Percentiles rank a stretch among this genome's conserved stretches.
phyloP scores from a whole-genome alignment of 2,329 filamentous ascomycete genomes.

The Alternaria solani region DNA sequence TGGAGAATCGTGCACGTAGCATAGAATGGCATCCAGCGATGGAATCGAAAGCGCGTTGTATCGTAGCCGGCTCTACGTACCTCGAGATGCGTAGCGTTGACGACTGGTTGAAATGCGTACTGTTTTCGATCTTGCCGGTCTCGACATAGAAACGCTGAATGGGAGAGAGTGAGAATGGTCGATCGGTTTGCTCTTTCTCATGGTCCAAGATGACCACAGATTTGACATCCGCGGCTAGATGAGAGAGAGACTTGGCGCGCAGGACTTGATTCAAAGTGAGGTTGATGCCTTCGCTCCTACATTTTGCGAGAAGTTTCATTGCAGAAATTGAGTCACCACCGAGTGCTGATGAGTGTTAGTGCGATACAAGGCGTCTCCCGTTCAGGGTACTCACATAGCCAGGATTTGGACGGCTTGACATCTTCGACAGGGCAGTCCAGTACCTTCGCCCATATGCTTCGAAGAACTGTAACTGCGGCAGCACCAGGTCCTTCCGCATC shows the following conservation, averaged over 20 bases:
- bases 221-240: slow-evolving; percentile 35
- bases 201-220: slow-evolving; percentile 13
- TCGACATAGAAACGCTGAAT: slow-evolving; percentile 57
- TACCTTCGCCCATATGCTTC: slow-evolving; percentile 53
- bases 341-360: slow-evolving; percentile 30
- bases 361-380: background rate
- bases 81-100: slow-evolving; percentile 51
- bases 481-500: slow-evolving; percentile 26
- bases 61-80: slow-evolving; percentile 27
- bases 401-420: slow-evolving; percentile 37
- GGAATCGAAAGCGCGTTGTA: slow-evolving; percentile 32
- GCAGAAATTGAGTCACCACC: slow-evolving; percentile 46
- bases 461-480: slow-evolving; percentile 29
- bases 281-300: slow-evolving; percentile 42
- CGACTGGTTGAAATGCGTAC: slow-evolving; percentile 57
- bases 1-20: slow-evolving; percentile 43
- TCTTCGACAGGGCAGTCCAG: slow-evolving; percentile 48
- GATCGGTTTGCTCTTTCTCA: slow-evolving; percentile 32
- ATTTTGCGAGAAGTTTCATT: slow-evolving; percentile 44
- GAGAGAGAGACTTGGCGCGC: slow-evolving; percentile 41
- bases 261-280: slow-evolving; percentile 45
- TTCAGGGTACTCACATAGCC: slow-evolving; percentile 36
- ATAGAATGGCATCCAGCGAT: slow-evolving; percentile 45
- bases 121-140: slow-evolving; percentile 37
- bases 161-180: slow-evolving; percentile 54